phyloP scores from a whole-genome alignment of 2,329 filamentous ascomycete genomes.

The Aspergillus niger region DNA sequence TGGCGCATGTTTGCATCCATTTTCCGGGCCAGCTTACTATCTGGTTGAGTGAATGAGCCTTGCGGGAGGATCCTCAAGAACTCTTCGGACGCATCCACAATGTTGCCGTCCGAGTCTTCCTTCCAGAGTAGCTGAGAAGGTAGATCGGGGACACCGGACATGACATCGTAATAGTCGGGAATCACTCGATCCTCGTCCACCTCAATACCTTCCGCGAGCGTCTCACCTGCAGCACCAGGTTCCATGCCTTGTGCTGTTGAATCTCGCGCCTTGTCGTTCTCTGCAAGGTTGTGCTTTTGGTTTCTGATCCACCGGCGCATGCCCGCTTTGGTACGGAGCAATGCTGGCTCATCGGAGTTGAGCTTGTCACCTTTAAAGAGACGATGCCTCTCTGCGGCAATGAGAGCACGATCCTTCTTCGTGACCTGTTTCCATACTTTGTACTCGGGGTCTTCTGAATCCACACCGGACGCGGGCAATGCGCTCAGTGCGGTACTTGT shows the following conservation, averaged over 20 bases:
- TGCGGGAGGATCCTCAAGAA: slow-evolving; percentile 75
- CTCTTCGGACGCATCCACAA: slow-evolving; percentile 84
- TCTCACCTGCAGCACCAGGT: slow-evolving; percentile 63
- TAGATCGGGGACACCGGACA: slow-evolving; percentile 84
- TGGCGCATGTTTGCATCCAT: slow-evolving; percentile 90
- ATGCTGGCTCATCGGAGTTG: slow-evolving; percentile 82
- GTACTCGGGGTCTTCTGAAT: slow-evolving; percentile 86
- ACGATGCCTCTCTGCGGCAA: slow-evolving; percentile 81
- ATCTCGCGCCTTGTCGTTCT: slow-evolving; percentile 51
- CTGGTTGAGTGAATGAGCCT: slow-evolving; percentile 73
- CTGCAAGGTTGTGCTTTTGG: slow-evolving; percentile 67
- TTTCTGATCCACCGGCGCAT: slow-evolving; percentile 88
- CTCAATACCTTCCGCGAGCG: slow-evolving; percentile 92
- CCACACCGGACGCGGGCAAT: slow-evolving; percentile 70
- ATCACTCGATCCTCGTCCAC: slow-evolving; percentile 80
- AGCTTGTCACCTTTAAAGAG: slow-evolving; percentile 84
- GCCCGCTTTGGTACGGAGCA: slow-evolving; percentile 79
- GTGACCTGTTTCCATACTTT: slow-evolving; percentile 99
- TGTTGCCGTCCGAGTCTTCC: slow-evolving; percentile 83
- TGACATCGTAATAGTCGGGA: slow-evolving; percentile 91
- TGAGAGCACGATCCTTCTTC: slow-evolving; percentile 86
- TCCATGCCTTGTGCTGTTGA: slow-evolving; percentile 51
- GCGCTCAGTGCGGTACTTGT: slow-evolving; percentile 69
- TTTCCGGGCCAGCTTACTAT: slow-evolving; percentile 72
- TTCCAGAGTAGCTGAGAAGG: slow-evolving; percentile 78